A percentile compares a stretch with the other conserved stretches of the same genome.
These are phyloP conservation scores for Ophiostoma ulmi DNA, from an alignment of 2,329 filamentous ascomycete species.

Conservation along the genomic window DNA sequence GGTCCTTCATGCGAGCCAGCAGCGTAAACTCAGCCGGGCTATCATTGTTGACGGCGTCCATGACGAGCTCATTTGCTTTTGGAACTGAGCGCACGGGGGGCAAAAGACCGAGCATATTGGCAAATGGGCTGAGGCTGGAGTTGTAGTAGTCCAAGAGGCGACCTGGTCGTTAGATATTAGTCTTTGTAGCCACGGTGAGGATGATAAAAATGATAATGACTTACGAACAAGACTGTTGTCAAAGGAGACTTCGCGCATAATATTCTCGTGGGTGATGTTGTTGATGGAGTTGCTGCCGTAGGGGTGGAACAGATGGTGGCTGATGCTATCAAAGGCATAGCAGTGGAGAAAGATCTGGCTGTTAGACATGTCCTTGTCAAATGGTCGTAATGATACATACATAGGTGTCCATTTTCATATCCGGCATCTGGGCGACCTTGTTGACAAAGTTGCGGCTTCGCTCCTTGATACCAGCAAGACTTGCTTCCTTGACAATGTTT, in stretches of 20 bases:
- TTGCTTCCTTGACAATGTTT: conserved; percentile 54
- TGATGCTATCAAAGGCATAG: conserved; percentile 64
- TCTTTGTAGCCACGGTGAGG: background rate
- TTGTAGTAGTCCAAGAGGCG: conserved; percentile 56
- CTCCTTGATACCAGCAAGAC: conserved; percentile 53
- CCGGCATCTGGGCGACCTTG: conserved; percentile 44
- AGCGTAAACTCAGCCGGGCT: conserved; percentile 52
- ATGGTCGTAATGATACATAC: background rate
- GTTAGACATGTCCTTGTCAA: conserved; percentile 11
- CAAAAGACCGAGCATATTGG: conserved; percentile 41
- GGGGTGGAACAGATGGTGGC: conserved; percentile 64
- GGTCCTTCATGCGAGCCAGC: conserved; percentile 50
- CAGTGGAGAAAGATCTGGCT: conserved; percentile 56
- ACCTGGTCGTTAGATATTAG: conserved; percentile 31
- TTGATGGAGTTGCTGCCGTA: conserved; percentile 57
- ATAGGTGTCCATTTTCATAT: conserved; percentile 44
- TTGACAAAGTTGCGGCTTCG: conserved; percentile 52
- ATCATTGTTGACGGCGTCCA: conserved; percentile 44
- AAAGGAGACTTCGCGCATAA: conserved; percentile 64
- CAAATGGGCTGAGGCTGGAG: conserved; percentile 45
- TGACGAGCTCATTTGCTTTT: conserved; percentile 54
- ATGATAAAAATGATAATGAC: conserved; percentile 14
- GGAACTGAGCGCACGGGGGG: conserved; percentile 54
- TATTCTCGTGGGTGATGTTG: conserved; percentile 50
- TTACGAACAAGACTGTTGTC: conserved; percentile 57